A percentile compares a stretch with the other conserved stretches of the same genome.
phyloP scores from a whole-genome alignment of 2,329 filamentous ascomycete genomes.

The Penicillium sp. region DNA sequence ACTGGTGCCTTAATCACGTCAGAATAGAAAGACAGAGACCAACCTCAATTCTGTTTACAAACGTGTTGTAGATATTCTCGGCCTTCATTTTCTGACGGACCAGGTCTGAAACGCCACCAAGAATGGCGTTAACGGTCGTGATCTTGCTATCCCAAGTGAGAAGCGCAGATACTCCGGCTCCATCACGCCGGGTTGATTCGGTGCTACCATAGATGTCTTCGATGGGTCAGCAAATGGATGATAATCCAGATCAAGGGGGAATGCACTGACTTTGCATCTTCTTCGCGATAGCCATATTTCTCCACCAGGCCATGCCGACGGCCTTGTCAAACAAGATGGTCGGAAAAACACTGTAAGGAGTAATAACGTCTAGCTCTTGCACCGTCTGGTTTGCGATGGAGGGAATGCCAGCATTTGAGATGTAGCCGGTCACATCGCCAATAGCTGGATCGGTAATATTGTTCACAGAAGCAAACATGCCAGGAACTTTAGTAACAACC shows the following conservation, averaged over 20 bases:
- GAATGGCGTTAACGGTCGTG: slow-evolving; percentile 42
- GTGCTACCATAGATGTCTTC: slow-evolving; percentile 43
- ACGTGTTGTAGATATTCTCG: slow-evolving; percentile 44
- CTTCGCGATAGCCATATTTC: slow-evolving; percentile 45
- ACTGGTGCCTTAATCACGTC: too few species aligned
- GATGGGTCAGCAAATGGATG: not conserved
- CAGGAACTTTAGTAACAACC: slow-evolving; percentile 39
- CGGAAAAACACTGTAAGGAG: slow-evolving; percentile 45
- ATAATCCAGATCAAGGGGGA: not conserved
- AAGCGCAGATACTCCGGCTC: slow-evolving; percentile 42
- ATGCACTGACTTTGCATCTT: slow-evolving; percentile 47
- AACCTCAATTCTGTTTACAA: slow-evolving; percentile 17
- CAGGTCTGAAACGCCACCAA: slow-evolving; percentile 43
- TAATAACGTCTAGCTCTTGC: slow-evolving; percentile 46
- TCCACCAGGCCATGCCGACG: slow-evolving; percentile 48
- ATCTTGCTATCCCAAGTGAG: slow-evolving; percentile 51
- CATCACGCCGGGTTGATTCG: slow-evolving; percentile 44
- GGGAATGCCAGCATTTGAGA: slow-evolving; percentile 46
- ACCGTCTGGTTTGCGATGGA: slow-evolving; percentile 44
- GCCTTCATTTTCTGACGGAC: slow-evolving; percentile 42
- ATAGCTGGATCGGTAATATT: slow-evolving; percentile 43
- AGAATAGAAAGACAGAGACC: not conserved
- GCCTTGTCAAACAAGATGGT: slow-evolving; percentile 42
- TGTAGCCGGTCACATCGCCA: slow-evolving; percentile 43
- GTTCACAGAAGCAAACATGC: slow-evolving; percentile 48